Percentiles rank a stretch among this genome's conserved stretches.
Evolutionary conservation across 345 rosid species (phyloP).

Genomic region (Gossypioides kirkii): DNA sequence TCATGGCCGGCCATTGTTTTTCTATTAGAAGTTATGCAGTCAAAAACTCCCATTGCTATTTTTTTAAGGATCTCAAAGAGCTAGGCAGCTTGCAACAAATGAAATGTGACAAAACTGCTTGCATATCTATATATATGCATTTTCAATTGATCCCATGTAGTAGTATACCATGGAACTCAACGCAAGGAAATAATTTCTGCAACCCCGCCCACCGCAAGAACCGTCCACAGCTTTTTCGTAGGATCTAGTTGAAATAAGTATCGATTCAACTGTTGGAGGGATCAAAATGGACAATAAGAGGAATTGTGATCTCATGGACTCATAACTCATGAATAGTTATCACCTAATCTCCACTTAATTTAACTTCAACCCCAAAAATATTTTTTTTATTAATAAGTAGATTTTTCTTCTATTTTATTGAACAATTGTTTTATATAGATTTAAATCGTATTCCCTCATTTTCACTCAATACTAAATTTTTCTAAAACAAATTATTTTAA

Average conservation of each 20-base stretch:
- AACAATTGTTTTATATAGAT: too few species aligned
- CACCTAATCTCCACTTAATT: background rate
- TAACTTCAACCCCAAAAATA: background rate
- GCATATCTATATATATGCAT: background rate
- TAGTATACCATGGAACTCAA: background rate
- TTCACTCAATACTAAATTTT: too few species aligned
- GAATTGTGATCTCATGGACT: background rate
- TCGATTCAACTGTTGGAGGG: background rate
- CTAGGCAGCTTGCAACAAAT: background rate
- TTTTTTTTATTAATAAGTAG: too few species aligned
- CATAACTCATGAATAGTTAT: background rate
- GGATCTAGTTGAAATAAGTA: background rate
- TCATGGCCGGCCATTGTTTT: constrained; percentile 6
- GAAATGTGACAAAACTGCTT: constrained; percentile 2
- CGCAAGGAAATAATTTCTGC: background rate
- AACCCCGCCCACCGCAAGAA: background rate
- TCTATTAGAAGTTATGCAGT: background rate
- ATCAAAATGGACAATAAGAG: background rate
- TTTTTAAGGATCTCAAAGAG: background rate
- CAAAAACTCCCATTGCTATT: background rate
- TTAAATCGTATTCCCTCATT: too few species aligned
- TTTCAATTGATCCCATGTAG: background rate
- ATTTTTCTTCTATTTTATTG: too few species aligned
- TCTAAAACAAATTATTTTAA: too few species aligned
- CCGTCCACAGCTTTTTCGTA: background rate